A percentile compares a stretch with the other conserved stretches of the same genome.
Conservation (phyloP, 441 rosid species). For the Pelargonium fulgidum region DNA sequence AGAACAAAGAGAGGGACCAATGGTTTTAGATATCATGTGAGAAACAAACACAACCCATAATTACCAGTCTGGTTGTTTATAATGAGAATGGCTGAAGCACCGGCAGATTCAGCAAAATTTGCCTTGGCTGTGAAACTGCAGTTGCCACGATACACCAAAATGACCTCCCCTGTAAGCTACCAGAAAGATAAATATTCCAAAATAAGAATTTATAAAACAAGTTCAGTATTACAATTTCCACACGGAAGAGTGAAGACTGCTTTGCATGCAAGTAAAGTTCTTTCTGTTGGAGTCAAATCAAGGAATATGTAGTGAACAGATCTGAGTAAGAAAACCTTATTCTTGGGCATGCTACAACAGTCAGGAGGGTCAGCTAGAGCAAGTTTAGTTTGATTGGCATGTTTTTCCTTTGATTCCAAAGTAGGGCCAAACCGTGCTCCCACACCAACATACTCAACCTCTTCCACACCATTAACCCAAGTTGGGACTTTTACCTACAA, state of each 20-base stretch:
- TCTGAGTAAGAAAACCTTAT: slow-evolving; percentile 32
- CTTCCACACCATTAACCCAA: slow-evolving; percentile 34
- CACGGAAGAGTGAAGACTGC: not conserved
- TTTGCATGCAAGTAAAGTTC: not conserved
- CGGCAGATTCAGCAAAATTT: slow-evolving; percentile 44
- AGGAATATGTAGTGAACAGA: not conserved
- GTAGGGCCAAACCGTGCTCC: slow-evolving; percentile 54
- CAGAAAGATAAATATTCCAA: slow-evolving; percentile 18
- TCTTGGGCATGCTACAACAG: slow-evolving; percentile 36
- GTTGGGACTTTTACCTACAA: slow-evolving; percentile 46
- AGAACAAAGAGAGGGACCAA: slow-evolving; percentile 4
- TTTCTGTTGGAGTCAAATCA: slow-evolving; percentile 11
- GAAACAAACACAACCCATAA: not conserved
- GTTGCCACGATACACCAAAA: slow-evolving; percentile 53
- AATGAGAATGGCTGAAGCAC: slow-evolving; percentile 53
- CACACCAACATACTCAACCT: slow-evolving; percentile 45
- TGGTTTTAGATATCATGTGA: not conserved
- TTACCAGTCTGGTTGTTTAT: slow-evolving; percentile 49
- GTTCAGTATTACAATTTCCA: not conserved
- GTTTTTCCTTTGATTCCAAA: slow-evolving; percentile 45
- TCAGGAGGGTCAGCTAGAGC: slow-evolving; percentile 48
- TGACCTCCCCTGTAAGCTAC: slow-evolving; percentile 49
- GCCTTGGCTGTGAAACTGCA: slow-evolving; percentile 58
- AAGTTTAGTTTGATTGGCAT: slow-evolving; percentile 36
- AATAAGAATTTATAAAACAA: slow-evolving; percentile 12